Evolutionary conservation across 2,329 filamentous ascomycete species (phyloP).

Genomic region (Macrophomina pseudophaseolina): DNA sequence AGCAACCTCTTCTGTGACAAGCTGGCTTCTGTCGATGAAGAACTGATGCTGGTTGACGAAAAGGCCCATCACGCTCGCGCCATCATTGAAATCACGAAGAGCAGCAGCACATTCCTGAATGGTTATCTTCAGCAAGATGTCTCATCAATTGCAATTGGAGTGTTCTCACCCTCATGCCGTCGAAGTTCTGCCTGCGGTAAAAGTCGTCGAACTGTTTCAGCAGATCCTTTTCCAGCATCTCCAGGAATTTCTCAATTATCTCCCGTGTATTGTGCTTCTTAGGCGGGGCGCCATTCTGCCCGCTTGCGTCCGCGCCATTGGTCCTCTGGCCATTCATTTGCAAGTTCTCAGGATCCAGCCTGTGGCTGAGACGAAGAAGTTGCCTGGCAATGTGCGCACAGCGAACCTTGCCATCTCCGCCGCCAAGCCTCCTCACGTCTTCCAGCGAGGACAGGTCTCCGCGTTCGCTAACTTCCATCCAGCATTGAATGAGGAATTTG

Average conservation of each 20-base stretch:
- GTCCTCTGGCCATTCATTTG: slow-evolving; percentile 35
- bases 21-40: slow-evolving; percentile 94
- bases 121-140: not conserved
- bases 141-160: not conserved
- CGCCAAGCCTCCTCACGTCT: slow-evolving; percentile 82
- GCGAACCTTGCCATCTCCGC: slow-evolving; percentile 88
- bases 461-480: slow-evolving; percentile 90
- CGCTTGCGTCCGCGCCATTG: slow-evolving; percentile 56
- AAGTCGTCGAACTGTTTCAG: slow-evolving; percentile 97
- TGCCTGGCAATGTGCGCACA: slow-evolving; percentile 94
- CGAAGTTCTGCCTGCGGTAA: slow-evolving; percentile 92
- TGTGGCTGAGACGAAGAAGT: slow-evolving; percentile 89
- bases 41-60: slow-evolving; percentile 99
- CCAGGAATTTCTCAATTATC: slow-evolving; percentile 94
- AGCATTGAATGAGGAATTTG: slow-evolving; percentile 94
- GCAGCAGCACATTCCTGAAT: slow-evolving; percentile 82
- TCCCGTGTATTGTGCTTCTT: slow-evolving; percentile 72
- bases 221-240: slow-evolving; percentile 92
- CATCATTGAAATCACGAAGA: slow-evolving; percentile 93
- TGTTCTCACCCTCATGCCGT: slow-evolving; percentile 77
- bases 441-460: slow-evolving; percentile 87
- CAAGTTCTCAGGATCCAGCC: slow-evolving; percentile 76
- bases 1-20: slow-evolving; percentile 84
- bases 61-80: slow-evolving; percentile 89
- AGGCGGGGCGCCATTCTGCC: slow-evolving; percentile 39